Percentiles rank a stretch among this genome's conserved stretches.
Conservation (phyloP, 2,329 filamentous ascomycete genomes). For the Alternaria panax region DNA sequence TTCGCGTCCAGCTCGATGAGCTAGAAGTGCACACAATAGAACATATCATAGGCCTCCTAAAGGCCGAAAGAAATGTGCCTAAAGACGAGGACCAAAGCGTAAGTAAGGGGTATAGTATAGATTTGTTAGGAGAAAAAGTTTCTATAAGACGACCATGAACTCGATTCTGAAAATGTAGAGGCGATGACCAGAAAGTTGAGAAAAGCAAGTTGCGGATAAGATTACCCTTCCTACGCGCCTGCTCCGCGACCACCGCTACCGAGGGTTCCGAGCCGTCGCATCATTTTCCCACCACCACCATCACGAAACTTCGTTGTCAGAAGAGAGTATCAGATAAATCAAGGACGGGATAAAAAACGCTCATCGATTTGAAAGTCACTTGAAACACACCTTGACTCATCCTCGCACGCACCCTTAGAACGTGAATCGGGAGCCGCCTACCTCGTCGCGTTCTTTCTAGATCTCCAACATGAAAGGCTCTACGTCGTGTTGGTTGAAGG, state of each 20-base stretch:
- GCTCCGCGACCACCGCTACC: neutral
- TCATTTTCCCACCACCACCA: neutral
- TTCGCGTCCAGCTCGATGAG: neutral
- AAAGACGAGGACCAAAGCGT: neutral
- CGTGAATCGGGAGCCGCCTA: neutral
- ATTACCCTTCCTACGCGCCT: neutral
- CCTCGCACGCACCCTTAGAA: neutral
- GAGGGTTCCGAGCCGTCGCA: neutral
- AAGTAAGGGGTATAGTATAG: neutral
- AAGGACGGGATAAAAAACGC: neutral
- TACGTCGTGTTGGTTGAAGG: neutral
- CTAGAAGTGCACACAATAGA: neutral
- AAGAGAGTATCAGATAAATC: neutral
- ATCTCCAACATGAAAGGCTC: no score
- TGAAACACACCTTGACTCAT: neutral
- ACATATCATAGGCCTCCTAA: neutral
- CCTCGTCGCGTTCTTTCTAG: neutral
- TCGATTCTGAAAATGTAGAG: neutral
- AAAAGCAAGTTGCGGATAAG: neutral
- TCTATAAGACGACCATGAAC: neutral
- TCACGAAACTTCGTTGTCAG: neutral
- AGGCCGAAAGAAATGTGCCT: neutral
- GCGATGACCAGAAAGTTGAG: neutral
- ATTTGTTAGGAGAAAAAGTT: neutral
- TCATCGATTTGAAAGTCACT: neutral